Percentiles rank a stretch among this genome's conserved stretches.
phyloP scores from a whole-genome alignment of 345 rosid species.

The Isatis tinctoria region DNA sequence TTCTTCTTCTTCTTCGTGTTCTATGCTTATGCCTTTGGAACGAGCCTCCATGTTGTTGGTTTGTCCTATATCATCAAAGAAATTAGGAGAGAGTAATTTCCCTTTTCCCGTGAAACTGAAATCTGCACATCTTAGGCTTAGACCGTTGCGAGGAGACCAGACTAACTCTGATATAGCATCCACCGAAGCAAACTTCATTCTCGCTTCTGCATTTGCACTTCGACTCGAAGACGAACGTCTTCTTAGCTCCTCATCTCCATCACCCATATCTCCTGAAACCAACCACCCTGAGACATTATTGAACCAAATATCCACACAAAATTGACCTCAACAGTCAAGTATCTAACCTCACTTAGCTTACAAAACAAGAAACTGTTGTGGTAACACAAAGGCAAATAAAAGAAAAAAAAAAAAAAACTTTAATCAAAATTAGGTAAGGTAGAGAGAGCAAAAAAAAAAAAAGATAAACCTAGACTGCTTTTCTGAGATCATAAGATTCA shows the following conservation, averaged over 20 bases:
- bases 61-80: slow-evolving; percentile 41
- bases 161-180: slow-evolving; percentile 78
- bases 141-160: slow-evolving; percentile 87
- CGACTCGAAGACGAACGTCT: slow-evolving; percentile 21
- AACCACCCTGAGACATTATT: slow-evolving; percentile 13
- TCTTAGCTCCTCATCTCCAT: slow-evolving; percentile 42
- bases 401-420: neutral
- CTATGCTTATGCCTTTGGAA: slow-evolving; percentile 26
- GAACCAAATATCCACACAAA: neutral
- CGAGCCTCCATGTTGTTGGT: slow-evolving; percentile 31
- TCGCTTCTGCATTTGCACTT: slow-evolving; percentile 66
- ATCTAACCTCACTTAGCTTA: slow-evolving; percentile 1
- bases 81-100: slow-evolving; percentile 35
- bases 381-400: too few species aligned
- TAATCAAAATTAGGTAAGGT: neutral
- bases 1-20: neutral
- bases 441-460: neutral
- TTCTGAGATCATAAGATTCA: neutral
- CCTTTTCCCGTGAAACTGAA: slow-evolving; percentile 41
- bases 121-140: slow-evolving; percentile 68
- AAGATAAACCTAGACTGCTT: neutral
- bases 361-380: neutral
- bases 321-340: neutral
- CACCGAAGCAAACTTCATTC: slow-evolving; percentile 47
- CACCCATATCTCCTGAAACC: slow-evolving; percentile 44